These are phyloP conservation scores for Aphanomyces euteiches DNA, from an alignment of 352 stramenopile genomes.

Conservation along the genomic window DNA sequence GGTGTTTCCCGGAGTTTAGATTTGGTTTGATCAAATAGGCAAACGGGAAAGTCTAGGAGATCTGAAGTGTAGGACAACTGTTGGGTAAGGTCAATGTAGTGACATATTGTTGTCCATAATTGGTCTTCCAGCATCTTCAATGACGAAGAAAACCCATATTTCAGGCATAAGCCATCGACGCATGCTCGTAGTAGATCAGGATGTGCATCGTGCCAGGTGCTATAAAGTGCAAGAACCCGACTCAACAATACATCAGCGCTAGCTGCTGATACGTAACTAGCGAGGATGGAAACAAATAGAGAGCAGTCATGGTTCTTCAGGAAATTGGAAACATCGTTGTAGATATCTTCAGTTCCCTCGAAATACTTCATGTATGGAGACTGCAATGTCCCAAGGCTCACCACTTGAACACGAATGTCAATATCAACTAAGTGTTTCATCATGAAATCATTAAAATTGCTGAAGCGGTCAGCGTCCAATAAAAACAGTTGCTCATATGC, in stretches of 20 bases:
- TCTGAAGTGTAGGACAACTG: neutral
- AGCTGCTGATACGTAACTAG: conserved; percentile 21
- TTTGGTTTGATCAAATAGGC: conserved; percentile 3
- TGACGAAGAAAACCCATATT: conserved; percentile 1
- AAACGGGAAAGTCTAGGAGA: neutral
- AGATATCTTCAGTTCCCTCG: conserved; percentile 51
- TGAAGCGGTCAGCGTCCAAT: conserved; percentile 50
- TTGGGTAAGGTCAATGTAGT: conserved; percentile 6
- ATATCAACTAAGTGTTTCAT: conserved; percentile 49
- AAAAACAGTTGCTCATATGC: conserved; percentile 19
- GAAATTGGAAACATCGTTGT: conserved; percentile 5
- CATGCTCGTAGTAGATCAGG: conserved; percentile 8
- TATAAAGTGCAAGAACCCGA: conserved; percentile 10
- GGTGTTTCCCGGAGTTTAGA: neutral
- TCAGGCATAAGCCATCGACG: neutral
- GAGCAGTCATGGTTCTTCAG: conserved; percentile 8
- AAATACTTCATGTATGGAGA: conserved; percentile 80
- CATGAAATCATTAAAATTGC: conserved; percentile 47
- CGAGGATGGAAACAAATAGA: neutral
- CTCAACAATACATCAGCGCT: conserved; percentile 5
- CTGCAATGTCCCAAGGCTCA: conserved; percentile 49
- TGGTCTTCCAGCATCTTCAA: conserved; percentile 3
- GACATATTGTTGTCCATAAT: conserved; percentile 13
- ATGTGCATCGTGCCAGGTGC: neutral
- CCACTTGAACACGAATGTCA: conserved; percentile 52